Percentiles rank a stretch among this genome's conserved stretches.
Evolutionary conservation across 345 rosid genomes (phyloP).

Genomic region (Ailanthus altissimus): DNA sequence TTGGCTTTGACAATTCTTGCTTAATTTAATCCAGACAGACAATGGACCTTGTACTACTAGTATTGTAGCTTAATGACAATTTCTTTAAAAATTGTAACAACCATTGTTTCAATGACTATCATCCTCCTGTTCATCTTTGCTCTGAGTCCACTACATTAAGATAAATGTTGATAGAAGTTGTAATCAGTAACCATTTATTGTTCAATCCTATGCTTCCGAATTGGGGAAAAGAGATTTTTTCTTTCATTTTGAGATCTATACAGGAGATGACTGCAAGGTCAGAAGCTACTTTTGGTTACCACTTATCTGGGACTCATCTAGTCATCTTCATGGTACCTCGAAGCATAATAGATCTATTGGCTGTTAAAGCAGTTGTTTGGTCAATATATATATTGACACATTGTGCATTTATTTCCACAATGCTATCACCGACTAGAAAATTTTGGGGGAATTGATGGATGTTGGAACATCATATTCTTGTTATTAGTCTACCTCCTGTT

Average conservation of each 20-base stretch:
- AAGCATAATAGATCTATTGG: no score
- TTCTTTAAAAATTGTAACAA: slow-evolving; percentile 12
- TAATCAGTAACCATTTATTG: not conserved
- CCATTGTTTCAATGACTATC: slow-evolving; percentile 9
- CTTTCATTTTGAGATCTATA: not conserved
- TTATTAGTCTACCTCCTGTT: not conserved
- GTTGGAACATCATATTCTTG: not conserved
- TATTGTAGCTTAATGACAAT: slow-evolving; percentile 36
- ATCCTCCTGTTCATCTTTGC: not conserved
- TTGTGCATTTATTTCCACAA: no score
- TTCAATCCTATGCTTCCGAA: no score
- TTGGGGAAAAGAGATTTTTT: no score
- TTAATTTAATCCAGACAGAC: slow-evolving; percentile 23
- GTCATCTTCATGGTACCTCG: no score
- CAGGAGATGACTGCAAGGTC: not conserved
- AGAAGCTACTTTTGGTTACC: no score
- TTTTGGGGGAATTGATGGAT: not conserved
- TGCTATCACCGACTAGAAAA: not conserved
- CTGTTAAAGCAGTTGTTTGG: no score
- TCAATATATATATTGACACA: no score
- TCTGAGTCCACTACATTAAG: not conserved
- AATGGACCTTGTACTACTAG: slow-evolving; percentile 19
- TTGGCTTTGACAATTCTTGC: slow-evolving; percentile 28
- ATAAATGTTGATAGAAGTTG: not conserved
- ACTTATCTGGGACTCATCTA: no score